Conservation (phyloP, 345 rosid species). For the Acer negundo region DNA sequence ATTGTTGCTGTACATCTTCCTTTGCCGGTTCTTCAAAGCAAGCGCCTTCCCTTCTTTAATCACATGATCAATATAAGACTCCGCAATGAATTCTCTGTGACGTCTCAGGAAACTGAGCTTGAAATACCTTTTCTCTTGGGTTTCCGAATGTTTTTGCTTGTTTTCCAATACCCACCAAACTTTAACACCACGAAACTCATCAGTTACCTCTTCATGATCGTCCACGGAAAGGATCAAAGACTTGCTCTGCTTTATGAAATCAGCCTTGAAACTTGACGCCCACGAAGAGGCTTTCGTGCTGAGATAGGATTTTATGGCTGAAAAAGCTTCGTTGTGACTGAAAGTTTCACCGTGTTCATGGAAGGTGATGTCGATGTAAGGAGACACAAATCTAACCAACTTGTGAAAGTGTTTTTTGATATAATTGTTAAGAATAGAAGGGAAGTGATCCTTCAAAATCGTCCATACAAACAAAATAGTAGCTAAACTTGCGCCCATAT, state of each 20-base stretch:
- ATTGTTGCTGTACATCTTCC: conserved; percentile 25
- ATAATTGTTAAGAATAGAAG: too few relatives aligned
- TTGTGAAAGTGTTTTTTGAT: too few relatives aligned
- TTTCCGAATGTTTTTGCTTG: too few relatives aligned
- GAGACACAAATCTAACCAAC: too few relatives aligned
- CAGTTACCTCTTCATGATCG: conserved; percentile 15
- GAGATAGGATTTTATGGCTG: not conserved
- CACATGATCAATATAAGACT: not conserved
- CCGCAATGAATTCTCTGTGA: not conserved
- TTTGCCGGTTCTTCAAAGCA: conserved; percentile 13
- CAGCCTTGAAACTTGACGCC: conserved; percentile 18
- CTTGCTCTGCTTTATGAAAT: conserved; percentile 4
- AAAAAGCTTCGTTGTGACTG: too few relatives aligned
- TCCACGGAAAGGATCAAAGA: conserved; percentile 17
- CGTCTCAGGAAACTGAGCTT: not conserved
- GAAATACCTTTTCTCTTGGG: not conserved
- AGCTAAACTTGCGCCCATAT: too few relatives aligned
- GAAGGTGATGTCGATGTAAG: too few relatives aligned
- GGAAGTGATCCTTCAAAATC: too few relatives aligned
- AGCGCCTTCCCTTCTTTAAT: conserved; percentile 18
- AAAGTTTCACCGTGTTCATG: too few relatives aligned
- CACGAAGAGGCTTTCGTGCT: conserved; percentile 14
- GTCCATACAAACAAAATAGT: too few relatives aligned
- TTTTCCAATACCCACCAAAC: conserved; percentile 19
- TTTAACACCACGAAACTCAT: conserved; percentile 13